Percentiles rank a stretch among this genome's conserved stretches.
Conservation (phyloP, 2,329 filamentous ascomycete species). For the Conoideocrella luteorostrata region DNA sequence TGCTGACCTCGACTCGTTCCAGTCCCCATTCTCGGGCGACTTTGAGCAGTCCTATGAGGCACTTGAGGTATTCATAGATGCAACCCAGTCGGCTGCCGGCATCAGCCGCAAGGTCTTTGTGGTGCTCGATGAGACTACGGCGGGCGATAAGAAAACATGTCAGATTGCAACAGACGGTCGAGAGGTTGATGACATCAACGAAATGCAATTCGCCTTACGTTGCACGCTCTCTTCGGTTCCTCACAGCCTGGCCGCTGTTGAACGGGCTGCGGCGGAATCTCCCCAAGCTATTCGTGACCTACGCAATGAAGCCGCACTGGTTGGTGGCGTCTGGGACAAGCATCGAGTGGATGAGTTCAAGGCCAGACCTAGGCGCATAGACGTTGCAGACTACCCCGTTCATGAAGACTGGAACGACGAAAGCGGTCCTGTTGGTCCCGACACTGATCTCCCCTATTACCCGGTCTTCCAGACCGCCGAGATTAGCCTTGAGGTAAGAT, state of each 20-base stretch:
- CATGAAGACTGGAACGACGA: background rate
- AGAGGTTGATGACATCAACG: background rate
- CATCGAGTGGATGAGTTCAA: background rate
- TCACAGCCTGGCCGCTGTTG: background rate
- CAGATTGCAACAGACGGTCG: background rate
- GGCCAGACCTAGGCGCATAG: background rate
- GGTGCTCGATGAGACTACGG: background rate
- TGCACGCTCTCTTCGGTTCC: background rate
- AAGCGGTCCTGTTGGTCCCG: background rate
- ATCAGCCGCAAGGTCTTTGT: constrained; percentile 2
- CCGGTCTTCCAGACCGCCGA: constrained; percentile 2
- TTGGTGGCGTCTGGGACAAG: constrained; percentile 1
- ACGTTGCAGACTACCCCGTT: background rate
- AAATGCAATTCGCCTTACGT: constrained; percentile 1
- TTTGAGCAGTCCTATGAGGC: background rate
- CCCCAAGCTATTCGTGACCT: background rate
- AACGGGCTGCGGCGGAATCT: background rate
- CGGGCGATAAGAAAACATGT: background rate
- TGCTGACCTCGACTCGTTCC: background rate
- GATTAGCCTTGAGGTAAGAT: background rate
- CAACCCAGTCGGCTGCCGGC: background rate
- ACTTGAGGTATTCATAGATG: background rate
- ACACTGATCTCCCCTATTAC: background rate
- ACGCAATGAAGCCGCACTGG: background rate
- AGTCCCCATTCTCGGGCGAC: background rate